Evolutionary conservation across 108 stramenopile species (phyloP).

Genomic region (Ochromonas danica): DNA sequence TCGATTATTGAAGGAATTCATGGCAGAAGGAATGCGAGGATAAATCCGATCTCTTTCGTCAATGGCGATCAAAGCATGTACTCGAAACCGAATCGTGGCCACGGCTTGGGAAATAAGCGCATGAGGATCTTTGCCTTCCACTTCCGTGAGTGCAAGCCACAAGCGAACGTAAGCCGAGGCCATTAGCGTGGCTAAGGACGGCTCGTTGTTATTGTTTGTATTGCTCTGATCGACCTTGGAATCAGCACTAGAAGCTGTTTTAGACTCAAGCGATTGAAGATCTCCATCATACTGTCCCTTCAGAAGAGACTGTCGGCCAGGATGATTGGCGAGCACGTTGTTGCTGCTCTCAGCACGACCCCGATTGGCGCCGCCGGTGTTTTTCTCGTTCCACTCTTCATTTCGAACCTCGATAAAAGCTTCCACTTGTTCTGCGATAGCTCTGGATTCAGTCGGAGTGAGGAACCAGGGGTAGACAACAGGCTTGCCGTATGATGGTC

Average conservation of each 20-base stretch:
- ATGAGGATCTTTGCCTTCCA: conserved; percentile 73
- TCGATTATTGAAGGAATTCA: too few species aligned
- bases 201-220: background rate
- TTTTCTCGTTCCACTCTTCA: background rate
- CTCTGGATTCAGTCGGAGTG: background rate
- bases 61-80: conserved; percentile 53
- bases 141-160: conserved; percentile 66
- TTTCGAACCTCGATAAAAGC: background rate
- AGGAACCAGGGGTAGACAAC: background rate
- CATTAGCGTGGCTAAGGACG: conserved; percentile 2
- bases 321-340: background rate
- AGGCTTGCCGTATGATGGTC: background rate
- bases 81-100: conserved; percentile 63
- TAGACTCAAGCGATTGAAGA: background rate
- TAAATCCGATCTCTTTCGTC: conserved; percentile 5
- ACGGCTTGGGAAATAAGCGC: conserved; percentile 63
- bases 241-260: background rate
- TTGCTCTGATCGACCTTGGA: too few species aligned
- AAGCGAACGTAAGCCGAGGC: conserved; percentile 39
- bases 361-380: too few species aligned
- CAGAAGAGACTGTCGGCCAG: too few species aligned
- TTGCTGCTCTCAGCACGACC: background rate
- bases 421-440: background rate
- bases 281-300: background rate
- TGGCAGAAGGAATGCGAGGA: too few species aligned